A percentile compares a stretch with the other conserved stretches of the same genome.
These are phyloP conservation scores for Fusarium brevicatenulatum DNA, from an alignment of 2,329 filamentous ascomycete species.

Conservation along the genomic window DNA sequence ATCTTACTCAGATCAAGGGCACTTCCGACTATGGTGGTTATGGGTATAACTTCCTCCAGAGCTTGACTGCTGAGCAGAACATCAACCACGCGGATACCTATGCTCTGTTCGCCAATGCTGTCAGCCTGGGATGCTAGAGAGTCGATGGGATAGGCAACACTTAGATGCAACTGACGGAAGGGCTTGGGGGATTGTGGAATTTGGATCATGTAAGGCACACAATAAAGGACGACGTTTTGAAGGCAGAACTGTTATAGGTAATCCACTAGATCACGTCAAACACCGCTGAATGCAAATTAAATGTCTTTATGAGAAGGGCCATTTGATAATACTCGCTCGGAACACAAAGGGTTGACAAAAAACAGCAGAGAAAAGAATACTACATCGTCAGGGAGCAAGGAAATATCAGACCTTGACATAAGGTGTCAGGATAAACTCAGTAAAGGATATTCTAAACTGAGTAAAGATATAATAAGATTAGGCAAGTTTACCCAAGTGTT, in stretches of 20 bases:
- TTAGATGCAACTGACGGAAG: not conserved
- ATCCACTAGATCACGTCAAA: not conserved
- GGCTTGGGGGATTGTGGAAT: not conserved
- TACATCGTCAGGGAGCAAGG: no score
- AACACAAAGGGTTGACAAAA: no score
- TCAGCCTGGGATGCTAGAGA: conserved; percentile 50
- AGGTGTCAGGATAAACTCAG: no score
- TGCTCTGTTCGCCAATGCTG: conserved; percentile 40
- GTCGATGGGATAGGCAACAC: no score
- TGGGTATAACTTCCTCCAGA: conserved; percentile 60
- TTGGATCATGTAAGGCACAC: not conserved
- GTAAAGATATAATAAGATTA: no score
- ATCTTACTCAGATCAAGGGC: conserved; percentile 66
- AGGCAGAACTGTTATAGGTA: not conserved
- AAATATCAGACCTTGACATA: no score
- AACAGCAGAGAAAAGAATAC: no score
- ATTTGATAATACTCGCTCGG: not conserved
- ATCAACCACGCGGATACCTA: conserved; percentile 71
- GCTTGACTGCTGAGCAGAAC: conserved; percentile 60
- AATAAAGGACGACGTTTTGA: not conserved
- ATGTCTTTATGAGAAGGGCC: not conserved
- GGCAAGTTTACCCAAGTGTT: no score
- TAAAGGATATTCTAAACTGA: no score
- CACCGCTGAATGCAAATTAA: not conserved
- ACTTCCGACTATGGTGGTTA: conserved; percentile 70